These are phyloP conservation scores for Fraxinus platypoda DNA, from an alignment of 305 asterid genomes.

Conservation along the genomic window DNA sequence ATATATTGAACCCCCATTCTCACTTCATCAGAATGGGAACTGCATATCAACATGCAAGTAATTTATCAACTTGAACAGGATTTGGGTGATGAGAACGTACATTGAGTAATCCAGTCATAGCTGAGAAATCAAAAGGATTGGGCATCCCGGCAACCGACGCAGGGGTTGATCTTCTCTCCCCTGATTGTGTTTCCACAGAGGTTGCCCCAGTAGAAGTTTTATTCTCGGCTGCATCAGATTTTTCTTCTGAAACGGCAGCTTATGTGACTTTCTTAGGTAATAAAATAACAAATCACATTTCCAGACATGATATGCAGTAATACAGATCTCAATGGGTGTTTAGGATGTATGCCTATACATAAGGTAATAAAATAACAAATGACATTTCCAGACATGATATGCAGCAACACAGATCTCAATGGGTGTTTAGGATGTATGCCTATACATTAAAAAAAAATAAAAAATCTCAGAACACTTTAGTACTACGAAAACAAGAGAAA, in stretches of 20 bases:
- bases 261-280: background rate
- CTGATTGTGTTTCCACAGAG: slow-evolving; percentile 38
- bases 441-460: too few species aligned
- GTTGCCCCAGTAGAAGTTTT: slow-evolving; percentile 33
- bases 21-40: background rate
- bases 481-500: background rate
- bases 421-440: too few species aligned
- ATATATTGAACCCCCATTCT: background rate
- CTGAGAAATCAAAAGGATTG: slow-evolving; percentile 43
- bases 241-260: slow-evolving; percentile 49
- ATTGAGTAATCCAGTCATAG: slow-evolving; percentile 75
- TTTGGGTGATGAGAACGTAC: slow-evolving; percentile 29
- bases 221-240: slow-evolving; percentile 43
- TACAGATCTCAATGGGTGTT: background rate
- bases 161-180: slow-evolving; percentile 26
- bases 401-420: too few species aligned
- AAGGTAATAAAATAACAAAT: too few species aligned
- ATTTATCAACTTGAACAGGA: slow-evolving; percentile 6
- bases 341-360: background rate
- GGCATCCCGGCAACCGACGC: slow-evolving; percentile 44
- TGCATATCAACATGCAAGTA: background rate
- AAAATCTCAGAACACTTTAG: background rate
- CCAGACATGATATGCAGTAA: background rate
- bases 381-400: too few species aligned
- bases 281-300: background rate